Evolutionary conservation across 352 stramenopile genomes (phyloP), one percentile per base, ranked within the genome.

Genomic region (Globisporangium iwayamae): DNA sequence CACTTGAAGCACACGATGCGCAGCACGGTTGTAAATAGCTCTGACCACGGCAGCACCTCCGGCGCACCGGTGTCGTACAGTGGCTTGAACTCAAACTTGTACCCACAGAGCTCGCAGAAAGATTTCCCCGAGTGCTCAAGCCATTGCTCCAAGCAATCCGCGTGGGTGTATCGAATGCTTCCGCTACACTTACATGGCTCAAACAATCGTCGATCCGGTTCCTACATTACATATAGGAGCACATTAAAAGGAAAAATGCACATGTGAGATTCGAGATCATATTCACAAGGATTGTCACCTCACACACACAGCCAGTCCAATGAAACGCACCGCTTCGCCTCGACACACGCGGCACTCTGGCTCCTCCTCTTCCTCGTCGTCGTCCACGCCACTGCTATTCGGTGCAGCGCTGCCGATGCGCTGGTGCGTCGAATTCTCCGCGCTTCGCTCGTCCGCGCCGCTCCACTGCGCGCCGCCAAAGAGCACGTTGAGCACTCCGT

Each of bases 71-170:
- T 74, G 53, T 96, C 90, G 66, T 98, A 98, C 64, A 96, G 72
- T 43, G 94, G 92, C 56, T 85, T 90, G 78, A 98, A 98, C 56
- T 81, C 74, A 78, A 98, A 98, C 66, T 87, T 84, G 65, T 94
- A 82, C 61, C 91, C 85, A 68, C 95, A 98, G 22, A 98, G 71
- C 74, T 98, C 95, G 68, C 95, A 98, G 73, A 86, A 94, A 56
- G 83, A 83, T 66, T 96, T 97, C 66, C 88, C 81, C 41, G 88
- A 98, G 58, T 98, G 91, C 63, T 88, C 82, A 36, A 98, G 83
- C 95, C 95, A 98, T 28, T 96, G 94, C 66, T 94, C 89, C 52
- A 98, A 78, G 57, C 95, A 98, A 67, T 98, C 93, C 57, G 96
- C 93, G 77, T 98, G 95, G 30, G 88, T 96, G 69, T 96, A 90